Conservation (phyloP, 2,329 filamentous ascomycete genomes). For the Trichoderma citrinoviride region DNA sequence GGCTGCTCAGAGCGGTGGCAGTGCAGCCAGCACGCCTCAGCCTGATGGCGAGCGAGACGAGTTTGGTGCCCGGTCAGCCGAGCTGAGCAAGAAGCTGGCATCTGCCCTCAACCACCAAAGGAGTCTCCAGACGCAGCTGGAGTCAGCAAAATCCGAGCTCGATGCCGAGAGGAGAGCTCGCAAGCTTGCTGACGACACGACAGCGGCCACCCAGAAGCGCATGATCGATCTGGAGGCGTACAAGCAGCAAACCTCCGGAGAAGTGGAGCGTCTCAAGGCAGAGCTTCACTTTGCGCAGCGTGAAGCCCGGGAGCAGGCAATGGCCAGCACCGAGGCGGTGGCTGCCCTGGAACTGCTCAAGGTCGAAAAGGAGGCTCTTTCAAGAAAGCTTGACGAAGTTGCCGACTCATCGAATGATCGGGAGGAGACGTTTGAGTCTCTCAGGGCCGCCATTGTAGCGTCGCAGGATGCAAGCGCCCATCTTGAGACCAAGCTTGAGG, state of each 20-base stretch:
- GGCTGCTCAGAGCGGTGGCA: constrained; percentile 69
- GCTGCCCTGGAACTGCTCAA: constrained; percentile 71
- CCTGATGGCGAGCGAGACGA: constrained; percentile 60
- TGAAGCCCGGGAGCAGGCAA: constrained; percentile 74
- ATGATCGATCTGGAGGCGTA: constrained; percentile 81
- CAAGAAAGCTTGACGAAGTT: constrained; percentile 64
- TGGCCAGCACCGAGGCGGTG: constrained; percentile 73
- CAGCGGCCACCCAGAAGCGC: constrained; percentile 76
- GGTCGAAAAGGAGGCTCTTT: constrained; percentile 81
- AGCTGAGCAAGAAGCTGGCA: constrained; percentile 82
- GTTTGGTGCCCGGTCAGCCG: constrained; percentile 54
- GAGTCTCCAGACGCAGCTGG: constrained; percentile 75
- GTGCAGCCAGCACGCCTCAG: constrained; percentile 59
- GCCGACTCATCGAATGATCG: constrained; percentile 67
- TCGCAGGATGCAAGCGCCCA: constrained; percentile 74
- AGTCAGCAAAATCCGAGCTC: constrained; percentile 66
- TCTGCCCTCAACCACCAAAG: constrained; percentile 72
- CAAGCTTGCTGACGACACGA: constrained; percentile 83
- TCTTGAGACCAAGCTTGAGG: constrained; percentile 76
- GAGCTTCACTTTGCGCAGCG: constrained; percentile 80
- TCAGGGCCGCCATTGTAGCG: constrained; percentile 74
- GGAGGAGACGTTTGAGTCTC: constrained; percentile 65
- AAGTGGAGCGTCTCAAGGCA: constrained; percentile 80
- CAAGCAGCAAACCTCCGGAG: constrained; percentile 77
- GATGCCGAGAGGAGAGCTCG: constrained; percentile 78